Evolutionary conservation across 2,329 filamentous ascomycete genomes (phyloP).

Genomic region (Alternaria gansuensis): DNA sequence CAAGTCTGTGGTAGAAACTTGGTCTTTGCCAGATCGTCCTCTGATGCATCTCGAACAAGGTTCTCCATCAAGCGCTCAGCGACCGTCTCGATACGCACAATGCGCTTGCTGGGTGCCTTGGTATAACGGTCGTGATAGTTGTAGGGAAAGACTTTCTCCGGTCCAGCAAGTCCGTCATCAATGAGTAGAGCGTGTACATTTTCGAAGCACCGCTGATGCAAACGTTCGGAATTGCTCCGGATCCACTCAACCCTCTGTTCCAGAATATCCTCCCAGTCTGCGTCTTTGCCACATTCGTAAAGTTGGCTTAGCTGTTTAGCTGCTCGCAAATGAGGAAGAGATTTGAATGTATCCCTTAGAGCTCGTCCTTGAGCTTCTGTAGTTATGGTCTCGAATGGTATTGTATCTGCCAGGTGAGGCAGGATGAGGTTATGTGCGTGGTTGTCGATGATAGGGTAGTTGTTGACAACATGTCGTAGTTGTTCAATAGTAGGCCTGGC

Average conservation of each 20-base stretch:
- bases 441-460: constrained; percentile 73
- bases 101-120: constrained; percentile 70
- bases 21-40: constrained; percentile 45
- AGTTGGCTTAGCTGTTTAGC: constrained; percentile 72
- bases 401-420: constrained; percentile 57
- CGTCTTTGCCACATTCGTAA: constrained; percentile 65
- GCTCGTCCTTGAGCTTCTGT: constrained; percentile 77
- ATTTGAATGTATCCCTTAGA: constrained; percentile 67
- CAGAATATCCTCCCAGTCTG: constrained; percentile 68
- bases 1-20: constrained; percentile 52
- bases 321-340: constrained; percentile 74
- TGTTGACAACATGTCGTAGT: constrained; percentile 46
- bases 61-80: constrained; percentile 70
- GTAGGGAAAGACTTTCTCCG: constrained; percentile 66
- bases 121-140: constrained; percentile 69
- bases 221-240: constrained; percentile 59
- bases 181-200: constrained; percentile 78
- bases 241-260: constrained; percentile 60
- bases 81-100: constrained; percentile 79
- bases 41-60: constrained; percentile 53
- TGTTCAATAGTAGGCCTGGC: constrained; percentile 43
- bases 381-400: constrained; percentile 69
- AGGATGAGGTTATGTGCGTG: constrained; percentile 75
- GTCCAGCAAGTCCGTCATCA: constrained; percentile 74
- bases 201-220: constrained; percentile 71